Percentiles rank a stretch among this genome's conserved stretches.
Conservation (phyloP, 2,329 filamentous ascomycete species). For the Madurella fahalii region DNA sequence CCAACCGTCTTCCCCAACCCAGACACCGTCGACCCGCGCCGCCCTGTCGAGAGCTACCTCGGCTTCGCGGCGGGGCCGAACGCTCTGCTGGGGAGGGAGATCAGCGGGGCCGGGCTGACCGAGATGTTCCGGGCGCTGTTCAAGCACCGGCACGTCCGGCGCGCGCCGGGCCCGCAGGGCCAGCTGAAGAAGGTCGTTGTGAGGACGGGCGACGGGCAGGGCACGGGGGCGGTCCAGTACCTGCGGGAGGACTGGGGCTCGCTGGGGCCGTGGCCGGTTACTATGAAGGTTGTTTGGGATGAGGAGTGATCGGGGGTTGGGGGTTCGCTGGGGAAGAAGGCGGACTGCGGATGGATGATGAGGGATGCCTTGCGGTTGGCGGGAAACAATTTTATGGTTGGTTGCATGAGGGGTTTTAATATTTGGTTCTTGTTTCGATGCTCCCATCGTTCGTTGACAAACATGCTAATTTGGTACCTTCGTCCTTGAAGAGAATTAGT, state of each 20-base stretch:
- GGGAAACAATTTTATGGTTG: too few species aligned
- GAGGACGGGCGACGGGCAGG: constrained; percentile 14
- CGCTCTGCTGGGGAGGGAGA: constrained; percentile 57
- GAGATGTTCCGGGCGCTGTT: constrained; percentile 67
- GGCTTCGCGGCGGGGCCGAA: constrained; percentile 61
- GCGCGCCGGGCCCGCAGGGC: constrained; percentile 61
- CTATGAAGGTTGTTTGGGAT: constrained; percentile 54
- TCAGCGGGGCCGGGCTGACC: constrained; percentile 58
- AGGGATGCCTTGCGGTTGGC: too few species aligned
- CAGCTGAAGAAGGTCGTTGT: constrained; percentile 59
- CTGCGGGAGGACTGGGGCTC: constrained; percentile 62
- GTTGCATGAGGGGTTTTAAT: neutral
- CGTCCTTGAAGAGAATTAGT: too few species aligned
- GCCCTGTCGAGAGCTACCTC: constrained; percentile 61
- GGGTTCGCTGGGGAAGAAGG: too few species aligned
- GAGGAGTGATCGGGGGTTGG: constrained; percentile 25
- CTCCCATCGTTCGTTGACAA: too few species aligned
- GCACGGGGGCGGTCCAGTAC: constrained; percentile 55
- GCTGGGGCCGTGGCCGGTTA: constrained; percentile 44
- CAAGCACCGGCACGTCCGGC: constrained; percentile 54
- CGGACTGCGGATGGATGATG: neutral
- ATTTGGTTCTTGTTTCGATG: too few species aligned
- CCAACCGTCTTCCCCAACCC: constrained; percentile 53
- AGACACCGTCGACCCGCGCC: constrained; percentile 55
- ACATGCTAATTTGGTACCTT: too few species aligned